A percentile compares a stretch with the other conserved stretches of the same genome.
Evolutionary conservation across 2,329 filamentous ascomycete genomes (phyloP).

Genomic region (Apiospora sp.): DNA sequence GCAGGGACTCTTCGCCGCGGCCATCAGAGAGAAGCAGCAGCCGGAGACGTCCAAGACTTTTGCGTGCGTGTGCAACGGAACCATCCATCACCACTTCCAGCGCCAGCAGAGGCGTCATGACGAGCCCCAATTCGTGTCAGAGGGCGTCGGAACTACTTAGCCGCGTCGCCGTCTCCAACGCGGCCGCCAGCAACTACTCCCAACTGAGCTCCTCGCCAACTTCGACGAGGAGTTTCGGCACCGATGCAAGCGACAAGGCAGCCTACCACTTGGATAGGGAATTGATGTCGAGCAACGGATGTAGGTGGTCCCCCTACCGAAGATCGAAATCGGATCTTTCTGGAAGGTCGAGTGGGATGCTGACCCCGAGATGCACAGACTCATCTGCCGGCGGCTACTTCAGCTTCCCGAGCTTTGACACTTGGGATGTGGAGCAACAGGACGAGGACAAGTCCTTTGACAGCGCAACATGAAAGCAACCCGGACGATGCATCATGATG

Average conservation of each 20-base stretch:
- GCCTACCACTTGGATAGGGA: slow-evolving; percentile 32
- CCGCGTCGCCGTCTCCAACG: slow-evolving; percentile 59
- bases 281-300: slow-evolving; percentile 31
- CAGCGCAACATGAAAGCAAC: slow-evolving; percentile 33
- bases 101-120: slow-evolving; percentile 59
- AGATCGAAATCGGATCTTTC: neutral
- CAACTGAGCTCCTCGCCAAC: slow-evolving; percentile 39
- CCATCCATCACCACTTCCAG: slow-evolving; percentile 66
- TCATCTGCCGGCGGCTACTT: slow-evolving; percentile 64
- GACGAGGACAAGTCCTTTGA: slow-evolving; percentile 49
- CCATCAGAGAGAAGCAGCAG: slow-evolving; percentile 38
- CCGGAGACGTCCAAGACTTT: slow-evolving; percentile 59
- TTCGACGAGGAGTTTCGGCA: slow-evolving; percentile 47
- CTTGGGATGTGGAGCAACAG: slow-evolving; percentile 61
- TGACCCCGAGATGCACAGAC: slow-evolving; percentile 37
- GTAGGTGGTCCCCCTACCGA: slow-evolving; percentile 34
- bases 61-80: slow-evolving; percentile 63
- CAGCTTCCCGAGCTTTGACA: slow-evolving; percentile 78
- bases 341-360: slow-evolving; percentile 25
- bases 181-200: slow-evolving; percentile 46
- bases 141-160: slow-evolving; percentile 63
- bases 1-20: slow-evolving; percentile 52
- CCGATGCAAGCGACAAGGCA: slow-evolving; percentile 38
- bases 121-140: slow-evolving; percentile 56
- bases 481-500: neutral